A percentile compares a stretch with the other conserved stretches of the same genome.
Evolutionary conservation across 352 stramenopile genomes (phyloP).

Genomic region (Phytophthora fragariae): DNA sequence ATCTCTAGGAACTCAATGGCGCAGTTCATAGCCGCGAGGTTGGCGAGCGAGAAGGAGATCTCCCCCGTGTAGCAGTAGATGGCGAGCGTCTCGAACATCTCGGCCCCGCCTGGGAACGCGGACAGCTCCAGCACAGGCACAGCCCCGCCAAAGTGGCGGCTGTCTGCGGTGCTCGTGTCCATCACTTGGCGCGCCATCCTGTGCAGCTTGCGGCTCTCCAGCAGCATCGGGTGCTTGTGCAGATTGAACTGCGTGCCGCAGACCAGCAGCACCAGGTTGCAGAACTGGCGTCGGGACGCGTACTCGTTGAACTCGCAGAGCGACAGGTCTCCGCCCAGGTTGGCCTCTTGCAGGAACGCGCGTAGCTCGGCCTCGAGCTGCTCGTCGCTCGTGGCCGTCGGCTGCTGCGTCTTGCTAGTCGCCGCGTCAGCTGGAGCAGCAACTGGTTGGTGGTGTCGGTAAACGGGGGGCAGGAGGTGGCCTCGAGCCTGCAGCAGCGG

Average conservation of each 20-base stretch:
- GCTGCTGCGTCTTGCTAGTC: constrained; percentile 19
- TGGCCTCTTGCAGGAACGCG: constrained; percentile 43
- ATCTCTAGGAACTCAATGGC: constrained; percentile 59
- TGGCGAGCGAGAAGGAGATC: constrained; percentile 41
- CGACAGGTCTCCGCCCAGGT: constrained; percentile 42
- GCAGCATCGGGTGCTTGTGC: constrained; percentile 73
- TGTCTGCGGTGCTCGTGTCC: constrained; percentile 11
- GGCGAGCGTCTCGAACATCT: constrained; percentile 70
- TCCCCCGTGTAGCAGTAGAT: constrained; percentile 77
- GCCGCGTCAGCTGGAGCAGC: background rate
- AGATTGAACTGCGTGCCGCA: constrained; percentile 76
- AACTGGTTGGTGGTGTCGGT: constrained; percentile 15
- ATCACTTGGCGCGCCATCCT: constrained; percentile 44
- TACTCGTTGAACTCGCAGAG: constrained; percentile 70
- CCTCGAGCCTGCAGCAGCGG: constrained; percentile 13
- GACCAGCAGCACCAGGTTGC: constrained; percentile 74
- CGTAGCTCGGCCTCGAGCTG: constrained; percentile 39
- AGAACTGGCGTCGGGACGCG: constrained; percentile 41
- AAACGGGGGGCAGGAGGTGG: constrained; percentile 12
- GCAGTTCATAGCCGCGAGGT: constrained; percentile 43
- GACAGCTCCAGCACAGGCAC: constrained; percentile 56
- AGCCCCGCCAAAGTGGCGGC: constrained; percentile 9
- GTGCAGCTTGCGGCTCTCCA: constrained; percentile 58
- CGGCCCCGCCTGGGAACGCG: constrained; percentile 59
- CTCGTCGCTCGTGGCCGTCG: constrained; percentile 14